A percentile compares a stretch with the other conserved stretches of the same genome.
Conservation (phyloP, 495 filamentous ascomycete species). For the Cladorrhinum samala region DNA sequence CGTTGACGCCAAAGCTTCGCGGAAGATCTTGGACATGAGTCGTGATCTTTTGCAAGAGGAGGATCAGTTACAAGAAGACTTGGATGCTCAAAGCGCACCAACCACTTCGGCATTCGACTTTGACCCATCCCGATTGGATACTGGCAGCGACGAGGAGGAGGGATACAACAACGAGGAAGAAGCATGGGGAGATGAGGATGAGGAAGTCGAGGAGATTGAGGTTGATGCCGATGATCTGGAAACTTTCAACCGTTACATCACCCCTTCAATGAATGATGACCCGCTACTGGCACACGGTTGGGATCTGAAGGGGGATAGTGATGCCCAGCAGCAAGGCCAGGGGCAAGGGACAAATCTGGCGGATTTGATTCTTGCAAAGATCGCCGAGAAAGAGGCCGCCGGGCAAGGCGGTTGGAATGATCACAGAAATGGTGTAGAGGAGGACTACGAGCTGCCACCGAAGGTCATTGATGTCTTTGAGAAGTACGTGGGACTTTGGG, state of each 20-base stretch:
- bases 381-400: slow-evolving; percentile 81
- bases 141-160: slow-evolving; percentile 29
- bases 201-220: slow-evolving; percentile 69
- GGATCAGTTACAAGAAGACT: slow-evolving; percentile 15
- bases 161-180: slow-evolving; percentile 54
- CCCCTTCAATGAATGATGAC: slow-evolving; percentile 47
- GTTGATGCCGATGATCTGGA: slow-evolving; percentile 85
- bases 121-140: slow-evolving; percentile 33
- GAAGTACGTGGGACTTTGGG: slow-evolving; percentile 57
- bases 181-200: slow-evolving; percentile 64
- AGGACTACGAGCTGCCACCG: slow-evolving; percentile 77
- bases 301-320: slow-evolving; percentile 35
- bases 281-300: slow-evolving; percentile 46
- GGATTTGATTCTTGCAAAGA: slow-evolving; percentile 87
- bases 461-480: slow-evolving; percentile 92
- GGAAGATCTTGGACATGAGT: slow-evolving; percentile 82
- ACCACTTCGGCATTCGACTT: slow-evolving; percentile 38
- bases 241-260: slow-evolving; percentile 85
- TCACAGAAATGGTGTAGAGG: slow-evolving; percentile 48
- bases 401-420: slow-evolving; percentile 35
- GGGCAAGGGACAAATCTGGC: slow-evolving; percentile 71
- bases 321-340: slow-evolving; percentile 44
- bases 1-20: slow-evolving; percentile 78
- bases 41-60: slow-evolving; percentile 77
- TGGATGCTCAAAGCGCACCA: slow-evolving; percentile 2